Evolutionary conservation across 2,329 filamentous ascomycete species (phyloP).

Genomic region (Arthrobotrys iridis): DNA sequence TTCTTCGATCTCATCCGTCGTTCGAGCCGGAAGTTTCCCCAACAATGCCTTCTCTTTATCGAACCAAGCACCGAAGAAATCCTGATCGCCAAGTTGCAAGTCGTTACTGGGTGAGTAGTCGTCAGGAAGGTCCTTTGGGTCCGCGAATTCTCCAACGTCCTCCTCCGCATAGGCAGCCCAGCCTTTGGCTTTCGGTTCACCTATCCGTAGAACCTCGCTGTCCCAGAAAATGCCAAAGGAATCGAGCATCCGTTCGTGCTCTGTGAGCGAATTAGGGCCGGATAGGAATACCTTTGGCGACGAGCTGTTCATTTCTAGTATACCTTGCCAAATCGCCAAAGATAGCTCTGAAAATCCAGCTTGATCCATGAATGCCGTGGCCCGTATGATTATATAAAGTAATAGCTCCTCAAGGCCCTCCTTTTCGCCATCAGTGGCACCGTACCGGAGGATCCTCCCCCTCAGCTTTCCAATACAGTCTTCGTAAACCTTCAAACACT

Average conservation of each 20-base stretch:
- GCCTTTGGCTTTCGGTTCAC: slow-evolving; percentile 75
- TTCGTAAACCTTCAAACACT: slow-evolving; percentile 70
- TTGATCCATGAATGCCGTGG: slow-evolving; percentile 78
- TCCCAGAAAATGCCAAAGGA: slow-evolving; percentile 84
- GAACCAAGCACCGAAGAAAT: slow-evolving; percentile 63
- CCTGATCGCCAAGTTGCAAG: slow-evolving; percentile 52
- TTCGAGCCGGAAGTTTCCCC: slow-evolving; percentile 72
- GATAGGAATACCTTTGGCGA: slow-evolving; percentile 63
- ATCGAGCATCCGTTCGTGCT: slow-evolving; percentile 59
- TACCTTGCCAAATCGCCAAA: slow-evolving; percentile 81
- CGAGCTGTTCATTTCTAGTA: slow-evolving; percentile 77
- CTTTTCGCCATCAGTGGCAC: slow-evolving; percentile 17
- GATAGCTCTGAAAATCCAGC: slow-evolving; percentile 81
- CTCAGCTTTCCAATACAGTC: slow-evolving; percentile 67
- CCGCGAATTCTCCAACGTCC: slow-evolving; percentile 54
- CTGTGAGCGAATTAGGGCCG: slow-evolving; percentile 52
- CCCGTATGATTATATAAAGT: slow-evolving; percentile 76
- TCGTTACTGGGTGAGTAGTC: slow-evolving; percentile 18
- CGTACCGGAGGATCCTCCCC: slow-evolving; percentile 54
- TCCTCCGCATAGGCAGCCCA: slow-evolving; percentile 69
- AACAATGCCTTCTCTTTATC: slow-evolving; percentile 61
- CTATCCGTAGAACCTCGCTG: slow-evolving; percentile 79
- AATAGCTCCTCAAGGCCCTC: slow-evolving; percentile 56
- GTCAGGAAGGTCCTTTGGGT: slow-evolving; percentile 47
- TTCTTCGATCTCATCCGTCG: slow-evolving; percentile 76